Evolutionary conservation across 176 grass and related monocot species (phyloP).

Genomic region (Puccinellia tenuiflora): DNA sequence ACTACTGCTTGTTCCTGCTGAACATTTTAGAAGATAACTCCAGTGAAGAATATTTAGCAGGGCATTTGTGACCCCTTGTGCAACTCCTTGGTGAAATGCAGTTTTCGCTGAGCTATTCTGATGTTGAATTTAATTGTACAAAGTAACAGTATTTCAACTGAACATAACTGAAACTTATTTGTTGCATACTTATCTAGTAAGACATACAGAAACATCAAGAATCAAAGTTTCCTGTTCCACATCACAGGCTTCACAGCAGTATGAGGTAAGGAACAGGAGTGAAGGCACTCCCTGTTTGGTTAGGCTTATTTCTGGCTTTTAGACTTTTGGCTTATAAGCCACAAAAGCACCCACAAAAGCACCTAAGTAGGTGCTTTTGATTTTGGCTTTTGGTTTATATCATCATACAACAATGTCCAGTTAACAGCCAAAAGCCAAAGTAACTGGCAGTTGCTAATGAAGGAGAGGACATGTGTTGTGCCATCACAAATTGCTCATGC

Average conservation of each 20-base stretch:
- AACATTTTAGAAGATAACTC: not conserved
- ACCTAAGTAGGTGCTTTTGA: no score
- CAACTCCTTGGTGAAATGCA: not conserved
- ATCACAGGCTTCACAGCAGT: not conserved
- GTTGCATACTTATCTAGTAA: not conserved
- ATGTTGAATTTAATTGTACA: not conserved
- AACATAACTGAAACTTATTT: not conserved
- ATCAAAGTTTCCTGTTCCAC: not conserved
- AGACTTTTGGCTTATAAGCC: no score
- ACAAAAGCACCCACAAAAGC: no score
- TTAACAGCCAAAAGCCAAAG: no score
- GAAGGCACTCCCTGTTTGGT: no score
- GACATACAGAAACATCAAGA: not conserved
- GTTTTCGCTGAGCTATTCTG: not conserved
- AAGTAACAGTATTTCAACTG: not conserved
- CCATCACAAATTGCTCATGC: slow-evolving; percentile 1
- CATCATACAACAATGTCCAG: no score
- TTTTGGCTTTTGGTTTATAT: no score
- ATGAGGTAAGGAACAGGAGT: not conserved
- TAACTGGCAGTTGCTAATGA: not conserved
- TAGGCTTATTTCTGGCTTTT: no score
- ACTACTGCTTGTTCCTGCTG: not conserved
- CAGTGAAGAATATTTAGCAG: not conserved
- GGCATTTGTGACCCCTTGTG: not conserved
- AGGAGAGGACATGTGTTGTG: not conserved